Evolutionary conservation across 2,329 filamentous ascomycete genomes (phyloP).

Genomic region (Westerdykella aurantiaca): DNA sequence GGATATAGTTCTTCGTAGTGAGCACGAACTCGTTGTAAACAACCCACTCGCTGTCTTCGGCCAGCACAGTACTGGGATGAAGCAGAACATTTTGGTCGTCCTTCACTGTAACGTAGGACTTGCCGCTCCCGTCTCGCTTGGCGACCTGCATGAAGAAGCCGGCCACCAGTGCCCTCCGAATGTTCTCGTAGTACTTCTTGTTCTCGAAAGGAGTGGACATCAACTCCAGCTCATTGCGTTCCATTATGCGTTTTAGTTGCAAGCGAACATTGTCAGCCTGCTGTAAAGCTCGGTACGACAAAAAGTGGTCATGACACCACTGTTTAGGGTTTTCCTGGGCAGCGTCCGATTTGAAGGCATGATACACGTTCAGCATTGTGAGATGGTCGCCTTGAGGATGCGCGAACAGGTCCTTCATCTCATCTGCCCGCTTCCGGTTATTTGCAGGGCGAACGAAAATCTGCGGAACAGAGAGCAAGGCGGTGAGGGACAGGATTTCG

Average conservation of each 20-base stretch:
- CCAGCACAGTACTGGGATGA: conserved; percentile 86
- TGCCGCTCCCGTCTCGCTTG: conserved; percentile 81
- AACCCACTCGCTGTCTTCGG: conserved; percentile 90
- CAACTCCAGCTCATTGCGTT: conserved; percentile 79
- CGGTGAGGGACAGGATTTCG: conserved; percentile 91
- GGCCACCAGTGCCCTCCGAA: conserved; percentile 81
- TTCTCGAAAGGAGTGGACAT: conserved; percentile 85
- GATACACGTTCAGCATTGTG: conserved; percentile 94
- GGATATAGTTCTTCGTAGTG: conserved; percentile 96
- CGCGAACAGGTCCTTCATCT: conserved; percentile 93
- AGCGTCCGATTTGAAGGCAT: conserved; percentile 80
- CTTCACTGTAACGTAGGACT: conserved; percentile 92
- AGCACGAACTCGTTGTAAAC: conserved; percentile 98
- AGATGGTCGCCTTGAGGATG: conserved; percentile 93
- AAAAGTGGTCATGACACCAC: conserved; percentile 97
- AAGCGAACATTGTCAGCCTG: conserved; percentile 90
- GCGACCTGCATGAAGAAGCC: conserved; percentile 99
- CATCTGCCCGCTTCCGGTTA: conserved; percentile 84
- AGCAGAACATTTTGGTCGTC: conserved; percentile 91
- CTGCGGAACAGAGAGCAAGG: conserved; percentile 88
- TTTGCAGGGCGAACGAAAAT: conserved; percentile 84
- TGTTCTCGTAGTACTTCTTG: conserved; percentile 98
- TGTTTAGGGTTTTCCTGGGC: conserved; percentile 69
- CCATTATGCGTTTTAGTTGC: conserved; percentile 95
- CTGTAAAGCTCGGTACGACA: conserved; percentile 79